phyloP scores from a whole-genome alignment of 257 asterid genomes.

The Primulina huaijiensis region DNA sequence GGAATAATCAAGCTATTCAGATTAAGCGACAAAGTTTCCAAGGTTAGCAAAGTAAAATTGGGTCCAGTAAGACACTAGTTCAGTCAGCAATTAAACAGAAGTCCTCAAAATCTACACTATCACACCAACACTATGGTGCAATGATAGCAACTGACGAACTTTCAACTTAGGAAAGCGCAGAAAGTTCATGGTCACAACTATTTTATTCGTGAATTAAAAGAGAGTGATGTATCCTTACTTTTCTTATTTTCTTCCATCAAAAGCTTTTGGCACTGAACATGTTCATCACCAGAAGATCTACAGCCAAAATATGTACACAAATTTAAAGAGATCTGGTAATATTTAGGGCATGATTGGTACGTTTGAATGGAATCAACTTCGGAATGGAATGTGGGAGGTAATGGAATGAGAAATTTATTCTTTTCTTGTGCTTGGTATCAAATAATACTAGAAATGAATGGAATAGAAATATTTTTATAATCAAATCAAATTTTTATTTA shows the following conservation, averaged over 20 bases:
- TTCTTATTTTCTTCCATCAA: slow-evolving; percentile 59
- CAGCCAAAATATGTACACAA: slow-evolving; percentile 26
- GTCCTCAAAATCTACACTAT: slow-evolving; percentile 1
- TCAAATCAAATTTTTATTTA: no score
- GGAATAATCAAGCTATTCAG: slow-evolving; percentile 15
- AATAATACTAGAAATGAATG: no score
- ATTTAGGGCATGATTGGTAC: no score
- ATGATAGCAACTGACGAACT: not conserved
- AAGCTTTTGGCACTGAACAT: slow-evolving; percentile 46
- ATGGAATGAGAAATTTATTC: no score
- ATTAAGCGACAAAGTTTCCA: not conserved
- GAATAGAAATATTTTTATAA: no score
- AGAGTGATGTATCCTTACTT: slow-evolving; percentile 44
- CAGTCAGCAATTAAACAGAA: not conserved
- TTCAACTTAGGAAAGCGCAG: slow-evolving; percentile 5
- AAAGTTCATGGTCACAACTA: slow-evolving; percentile 5
- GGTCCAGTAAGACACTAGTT: slow-evolving; percentile 1
- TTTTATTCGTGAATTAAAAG: not conserved
- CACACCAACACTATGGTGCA: not conserved
- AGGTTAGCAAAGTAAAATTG: slow-evolving; percentile 4
- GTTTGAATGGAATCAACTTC: no score
- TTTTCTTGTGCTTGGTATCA: no score
- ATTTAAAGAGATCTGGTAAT: slow-evolving; percentile 8
- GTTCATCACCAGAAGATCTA: slow-evolving; percentile 64
- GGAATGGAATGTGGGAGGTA: no score